Evolutionary conservation across 2,329 filamentous ascomycete genomes (phyloP).

Genomic region (Ilyonectria destructans): DNA sequence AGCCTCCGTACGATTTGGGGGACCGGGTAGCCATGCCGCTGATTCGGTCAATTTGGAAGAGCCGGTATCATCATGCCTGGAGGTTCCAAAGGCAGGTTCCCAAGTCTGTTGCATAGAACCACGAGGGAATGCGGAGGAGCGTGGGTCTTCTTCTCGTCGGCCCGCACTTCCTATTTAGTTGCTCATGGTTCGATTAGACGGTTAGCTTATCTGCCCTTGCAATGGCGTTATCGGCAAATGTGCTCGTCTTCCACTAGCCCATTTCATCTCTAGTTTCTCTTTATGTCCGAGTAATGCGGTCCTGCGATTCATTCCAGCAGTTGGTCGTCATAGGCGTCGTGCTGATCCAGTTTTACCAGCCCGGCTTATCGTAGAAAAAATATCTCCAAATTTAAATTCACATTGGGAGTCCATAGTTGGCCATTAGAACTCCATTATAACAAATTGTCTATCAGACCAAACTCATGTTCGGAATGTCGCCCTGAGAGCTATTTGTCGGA

Average conservation of each 20-base stretch:
- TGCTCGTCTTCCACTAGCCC: not conserved
- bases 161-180: not conserved
- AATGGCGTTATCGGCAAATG: not conserved
- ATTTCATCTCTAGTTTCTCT: not conserved
- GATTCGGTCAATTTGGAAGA: not conserved
- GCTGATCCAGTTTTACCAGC: too few species aligned
- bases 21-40: not conserved
- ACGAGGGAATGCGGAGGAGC: not conserved
- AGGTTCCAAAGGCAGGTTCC: not conserved
- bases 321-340: too few species aligned
- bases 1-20: not conserved
- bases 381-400: too few species aligned
- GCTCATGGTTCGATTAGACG: not conserved
- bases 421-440: too few species aligned
- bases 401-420: too few species aligned
- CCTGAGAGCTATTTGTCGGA: too few species aligned
- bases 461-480: too few species aligned
- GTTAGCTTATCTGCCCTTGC: not conserved
- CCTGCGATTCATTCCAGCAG: not conserved
- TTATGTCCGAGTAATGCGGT: not conserved
- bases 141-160: not conserved
- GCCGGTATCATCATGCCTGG: not conserved
- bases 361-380: too few species aligned
- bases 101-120: not conserved
- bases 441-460: too few species aligned